Conservation (phyloP, 2,329 filamentous ascomycete species). For the Amesomyces nigricolor region DNA sequence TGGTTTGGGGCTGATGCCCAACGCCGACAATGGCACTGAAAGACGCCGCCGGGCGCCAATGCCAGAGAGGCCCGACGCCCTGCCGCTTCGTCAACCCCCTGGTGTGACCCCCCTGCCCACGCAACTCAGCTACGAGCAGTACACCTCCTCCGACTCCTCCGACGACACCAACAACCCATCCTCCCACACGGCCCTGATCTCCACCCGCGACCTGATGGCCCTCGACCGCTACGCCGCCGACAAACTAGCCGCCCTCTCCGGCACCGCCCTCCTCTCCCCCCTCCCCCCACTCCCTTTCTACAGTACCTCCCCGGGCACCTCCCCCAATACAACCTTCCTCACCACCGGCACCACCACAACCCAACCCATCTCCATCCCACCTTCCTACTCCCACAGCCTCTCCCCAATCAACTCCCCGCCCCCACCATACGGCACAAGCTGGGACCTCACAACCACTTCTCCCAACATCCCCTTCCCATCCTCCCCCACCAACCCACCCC, state of each 20-base stretch:
- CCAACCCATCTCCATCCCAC: conserved; percentile 30
- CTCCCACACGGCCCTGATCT: conserved; percentile 44
- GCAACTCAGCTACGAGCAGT: conserved; percentile 27
- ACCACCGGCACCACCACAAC: conserved; percentile 22
- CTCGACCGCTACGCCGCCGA: conserved; percentile 39
- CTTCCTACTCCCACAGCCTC: conserved; percentile 22
- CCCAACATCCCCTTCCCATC: conserved; percentile 19
- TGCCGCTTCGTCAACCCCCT: conserved; percentile 11
- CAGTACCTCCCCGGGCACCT: conserved; percentile 34
- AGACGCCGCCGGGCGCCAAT: conserved; percentile 3
- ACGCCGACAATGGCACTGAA: conserved; percentile 11
- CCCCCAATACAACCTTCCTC: conserved; percentile 28
- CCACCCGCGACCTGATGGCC: conserved; percentile 48
- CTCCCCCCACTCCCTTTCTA: conserved; percentile 31
- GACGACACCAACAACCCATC: conserved; percentile 37
- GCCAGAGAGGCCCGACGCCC: conserved; percentile 10
- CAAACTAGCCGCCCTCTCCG: conserved; percentile 37
- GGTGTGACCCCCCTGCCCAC: conserved; percentile 9
- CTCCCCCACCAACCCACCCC: conserved; percentile 6
- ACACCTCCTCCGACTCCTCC: conserved; percentile 31
- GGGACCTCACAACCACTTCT: conserved; percentile 29
- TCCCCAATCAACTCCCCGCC: conserved; percentile 26
- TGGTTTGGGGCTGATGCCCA: conserved; percentile 12
- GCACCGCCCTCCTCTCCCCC: conserved; percentile 38
- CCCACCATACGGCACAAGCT: conserved; percentile 33